Base-by-base conservation (phyloP, 768 basidiomycete genomes). In the Naganishia friedmannii region DNA sequence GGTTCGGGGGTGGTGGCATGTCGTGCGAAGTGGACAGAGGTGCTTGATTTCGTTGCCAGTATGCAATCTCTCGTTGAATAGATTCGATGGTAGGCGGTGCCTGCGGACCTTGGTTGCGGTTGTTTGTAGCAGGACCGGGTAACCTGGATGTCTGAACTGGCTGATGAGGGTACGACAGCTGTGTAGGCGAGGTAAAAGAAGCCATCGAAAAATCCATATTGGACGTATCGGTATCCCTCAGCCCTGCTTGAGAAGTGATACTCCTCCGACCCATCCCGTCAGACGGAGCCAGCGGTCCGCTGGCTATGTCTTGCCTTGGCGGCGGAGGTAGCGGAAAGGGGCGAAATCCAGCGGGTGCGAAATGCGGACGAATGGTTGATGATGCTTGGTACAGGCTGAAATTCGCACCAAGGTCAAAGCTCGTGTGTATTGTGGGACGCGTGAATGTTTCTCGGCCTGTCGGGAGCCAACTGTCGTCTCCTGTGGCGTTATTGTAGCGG, bases 281-380 rank as follows among this genome's bases (percentile, higher is more conserved):
- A 3, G 21, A 51, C 23, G 32, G 32, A 39, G 9, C n/a, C 19
- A 63, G 23, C 7, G 60, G 39, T 29, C 60, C 34, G 9, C 60
- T 34, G 7, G 26, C 26, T 4, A 45, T 2, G 12, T 63, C 60
- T 17, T 45, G 60, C 19, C 60, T n/a, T 3, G 60, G 60, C 39
- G 60, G 60, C 21, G 60, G 60, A 28, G 60, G 60, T 10, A 63
- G 60, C 60, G 60, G 60, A 45, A 63, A 63, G 23, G 60, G 60
- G 17, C 60, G 60, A 21, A 63, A 63, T 15, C 60, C 60, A 28
- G 39, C n/a, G 19, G 32, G 32, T 31, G 31, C 37, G 21, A n/a
- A 3, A 21, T 51, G n/a, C 19, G 48, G 48, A n/a, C 48, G 48
- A 51, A 51, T 13, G 7, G n/a, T n/a, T n/a, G 48, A 26, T 3